Percentiles rank a stretch among this genome's conserved stretches.
Conservation (phyloP, 2,329 filamentous ascomycete species). For the Dothideomycetes sp. region DNA sequence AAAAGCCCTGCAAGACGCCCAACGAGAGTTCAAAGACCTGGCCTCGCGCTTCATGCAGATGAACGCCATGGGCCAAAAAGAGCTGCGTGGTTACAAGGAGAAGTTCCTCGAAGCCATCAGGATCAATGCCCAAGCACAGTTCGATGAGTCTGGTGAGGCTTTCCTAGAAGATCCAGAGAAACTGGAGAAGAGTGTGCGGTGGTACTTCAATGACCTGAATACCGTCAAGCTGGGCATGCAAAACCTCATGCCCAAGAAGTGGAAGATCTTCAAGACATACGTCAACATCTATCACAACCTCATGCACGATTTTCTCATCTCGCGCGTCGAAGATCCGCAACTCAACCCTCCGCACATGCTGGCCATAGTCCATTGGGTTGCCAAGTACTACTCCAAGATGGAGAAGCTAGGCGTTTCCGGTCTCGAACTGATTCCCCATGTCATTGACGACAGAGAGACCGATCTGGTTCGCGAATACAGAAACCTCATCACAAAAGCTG, state of each 20-base stretch:
- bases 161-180: constrained; percentile 76
- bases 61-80: constrained; percentile 73
- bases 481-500: constrained; percentile 84
- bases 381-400: constrained; percentile 97
- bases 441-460: constrained; percentile 80
- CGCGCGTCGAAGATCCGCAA: constrained; percentile 71
- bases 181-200: constrained; percentile 79
- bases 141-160: constrained; percentile 57
- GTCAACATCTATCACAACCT: constrained; percentile 80
- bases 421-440: constrained; percentile 68
- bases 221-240: constrained; percentile 90
- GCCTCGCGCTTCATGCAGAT: constrained; percentile 90
- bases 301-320: constrained; percentile 89
- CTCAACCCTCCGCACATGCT: constrained; percentile 80
- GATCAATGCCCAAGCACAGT: constrained; percentile 60
- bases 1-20: constrained; percentile 80
- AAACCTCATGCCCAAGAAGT: constrained; percentile 85
- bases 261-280: constrained; percentile 89
- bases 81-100: constrained; percentile 89
- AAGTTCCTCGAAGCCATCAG: constrained; percentile 80
- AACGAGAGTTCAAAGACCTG: constrained; percentile 92
- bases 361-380: constrained; percentile 86
- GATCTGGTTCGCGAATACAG: constrained; percentile 92
- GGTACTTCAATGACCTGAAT: constrained; percentile 97
- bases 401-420: constrained; percentile 70